Evolutionary conservation across 441 rosid genomes (phyloP).

Genomic region (Bocquillonia castaneifolia): DNA sequence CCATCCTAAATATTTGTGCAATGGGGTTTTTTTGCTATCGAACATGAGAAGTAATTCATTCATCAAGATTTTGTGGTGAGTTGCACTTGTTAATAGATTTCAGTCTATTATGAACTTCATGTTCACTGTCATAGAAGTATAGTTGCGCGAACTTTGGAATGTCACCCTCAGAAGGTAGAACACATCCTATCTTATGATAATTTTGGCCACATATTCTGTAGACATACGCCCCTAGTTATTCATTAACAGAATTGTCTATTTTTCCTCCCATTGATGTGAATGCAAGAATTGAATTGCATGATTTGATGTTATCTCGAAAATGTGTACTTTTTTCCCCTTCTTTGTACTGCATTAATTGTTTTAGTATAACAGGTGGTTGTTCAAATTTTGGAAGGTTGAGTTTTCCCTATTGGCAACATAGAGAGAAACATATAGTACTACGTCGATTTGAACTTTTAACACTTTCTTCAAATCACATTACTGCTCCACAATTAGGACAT

Average conservation of each 20-base stretch:
- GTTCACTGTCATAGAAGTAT: not conserved
- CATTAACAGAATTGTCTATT: not conserved
- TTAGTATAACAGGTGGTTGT: too few relatives aligned
- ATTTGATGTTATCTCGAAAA: not conserved
- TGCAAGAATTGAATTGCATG: not conserved
- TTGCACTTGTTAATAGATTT: not conserved
- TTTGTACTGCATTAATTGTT: not conserved
- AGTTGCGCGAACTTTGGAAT: not conserved
- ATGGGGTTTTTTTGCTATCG: not conserved
- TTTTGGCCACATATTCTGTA: not conserved
- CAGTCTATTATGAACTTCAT: not conserved
- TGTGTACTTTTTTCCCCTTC: not conserved
- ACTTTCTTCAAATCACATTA: too few relatives aligned
- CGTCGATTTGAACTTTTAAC: too few relatives aligned
- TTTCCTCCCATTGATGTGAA: not conserved
- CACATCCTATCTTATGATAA: not conserved
- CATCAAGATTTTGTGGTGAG: not conserved
- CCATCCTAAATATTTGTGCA: not conserved
- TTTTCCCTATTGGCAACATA: too few relatives aligned
- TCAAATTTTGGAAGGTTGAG: too few relatives aligned
- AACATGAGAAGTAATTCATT: not conserved
- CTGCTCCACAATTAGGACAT: too few relatives aligned
- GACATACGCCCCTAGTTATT: not conserved
- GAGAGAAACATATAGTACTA: too few relatives aligned
- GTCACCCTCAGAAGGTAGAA: not conserved